Base-by-base conservation (phyloP, 257 asterid genomes). In the Haberlea rhodopensis region DNA sequence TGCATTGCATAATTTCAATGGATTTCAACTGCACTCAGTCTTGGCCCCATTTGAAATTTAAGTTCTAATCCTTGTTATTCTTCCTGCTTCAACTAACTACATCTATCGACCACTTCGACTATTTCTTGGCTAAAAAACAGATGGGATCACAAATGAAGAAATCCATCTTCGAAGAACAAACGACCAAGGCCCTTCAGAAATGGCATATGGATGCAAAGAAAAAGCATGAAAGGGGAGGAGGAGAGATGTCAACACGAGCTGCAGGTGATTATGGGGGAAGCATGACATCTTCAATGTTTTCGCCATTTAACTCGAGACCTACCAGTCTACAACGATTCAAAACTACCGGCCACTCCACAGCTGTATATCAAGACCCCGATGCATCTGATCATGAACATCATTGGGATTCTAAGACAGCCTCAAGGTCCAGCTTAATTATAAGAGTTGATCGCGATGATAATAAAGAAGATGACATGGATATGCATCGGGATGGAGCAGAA, bases 201-300 rank as follows among this genome's bases (percentile, higher is more conserved):
- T 94, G 99, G 99, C 99, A 84, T 37, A 77, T 74, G 91, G 95
- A 83, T 1, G 95, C 83, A 66, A 89, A 86, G 84, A 89, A 89
- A 83, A 86, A 79, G 75, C 79, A 76, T 0, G 76, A 62, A 4
- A 83, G 79, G 5, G 73, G 67, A 6, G 80, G 79, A 25, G 86
- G 81, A 8, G 79, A 75, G 68, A 71, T 96, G 15, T 85, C 88
- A 0, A 62, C 88, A 0, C 78, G 79, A 26, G 74, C 84, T 0
- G 29, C 81, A 15, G 96, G 95, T 13, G 83, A 45, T 32, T 10
- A 8, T 40, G 51, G 19, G 60, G 80, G 73, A 26, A 94, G 95
- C 60, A 91, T 95, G 25, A 73, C 94, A 0, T 78, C 95, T 24
- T 61, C 95, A 23, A 58, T 77, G 84, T 84, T 87, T 7, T 87